phyloP scores from a whole-genome alignment of 1,284 basidiomycete species.

The Phylloporus gajari region DNA sequence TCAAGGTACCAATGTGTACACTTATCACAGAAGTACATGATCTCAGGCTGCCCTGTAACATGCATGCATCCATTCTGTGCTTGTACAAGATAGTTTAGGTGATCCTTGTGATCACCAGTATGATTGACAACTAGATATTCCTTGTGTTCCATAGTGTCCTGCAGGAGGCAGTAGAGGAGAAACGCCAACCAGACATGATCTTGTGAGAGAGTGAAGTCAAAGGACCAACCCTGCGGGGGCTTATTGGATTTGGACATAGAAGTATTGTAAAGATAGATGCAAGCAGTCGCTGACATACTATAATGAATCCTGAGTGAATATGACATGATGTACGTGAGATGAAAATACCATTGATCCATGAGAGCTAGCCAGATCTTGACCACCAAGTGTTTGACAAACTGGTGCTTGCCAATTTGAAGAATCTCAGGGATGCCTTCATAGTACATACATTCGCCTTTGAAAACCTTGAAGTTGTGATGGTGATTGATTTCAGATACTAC shows the following conservation, averaged over 20 bases:
- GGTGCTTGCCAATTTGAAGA: slow-evolving; percentile 18
- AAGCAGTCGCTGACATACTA: slow-evolving; percentile 10
- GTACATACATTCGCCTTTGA: slow-evolving; percentile 21
- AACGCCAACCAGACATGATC: slow-evolving; percentile 20
- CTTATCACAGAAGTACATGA: slow-evolving; percentile 14
- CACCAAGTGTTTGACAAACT: slow-evolving; percentile 11
- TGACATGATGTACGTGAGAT: not conserved
- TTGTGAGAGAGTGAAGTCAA: not conserved
- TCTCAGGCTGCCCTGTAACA: slow-evolving; percentile 30
- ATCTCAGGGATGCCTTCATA: slow-evolving; percentile 7
- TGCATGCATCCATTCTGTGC: slow-evolving; percentile 27
- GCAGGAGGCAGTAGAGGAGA: slow-evolving; percentile 7
- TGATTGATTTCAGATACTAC: slow-evolving; percentile 17
- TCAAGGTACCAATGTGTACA: not conserved
- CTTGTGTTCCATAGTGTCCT: not conserved
- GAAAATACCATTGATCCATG: slow-evolving; percentile 18
- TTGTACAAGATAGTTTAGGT: slow-evolving; percentile 26
- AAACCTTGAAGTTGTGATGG: slow-evolving; percentile 17
- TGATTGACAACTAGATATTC: slow-evolving; percentile 2
- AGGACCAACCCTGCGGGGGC: not conserved
- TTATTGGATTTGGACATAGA: not conserved
- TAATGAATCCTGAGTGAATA: not conserved
- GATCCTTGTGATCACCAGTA: slow-evolving; percentile 7
- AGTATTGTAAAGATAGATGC: not conserved
- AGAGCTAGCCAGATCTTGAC: slow-evolving; percentile 14